These are phyloP conservation scores for Cytidiella melzeri DNA, from an alignment of 768 basidiomycete species.

Conservation along the genomic window DNA sequence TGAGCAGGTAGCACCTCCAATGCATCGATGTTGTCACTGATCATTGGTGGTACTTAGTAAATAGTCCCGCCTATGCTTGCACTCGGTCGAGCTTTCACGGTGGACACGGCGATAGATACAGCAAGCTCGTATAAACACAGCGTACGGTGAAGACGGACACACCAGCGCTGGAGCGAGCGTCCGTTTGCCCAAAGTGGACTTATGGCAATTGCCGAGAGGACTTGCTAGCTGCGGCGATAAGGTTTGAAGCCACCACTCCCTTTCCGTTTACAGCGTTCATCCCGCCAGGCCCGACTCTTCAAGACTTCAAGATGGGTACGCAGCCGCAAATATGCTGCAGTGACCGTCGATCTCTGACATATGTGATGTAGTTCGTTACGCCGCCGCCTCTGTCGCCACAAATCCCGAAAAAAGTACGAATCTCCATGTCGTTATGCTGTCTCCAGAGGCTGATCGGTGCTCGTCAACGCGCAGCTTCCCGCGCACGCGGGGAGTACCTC, in stretches of 20 bases:
- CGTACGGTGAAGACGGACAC: no score
- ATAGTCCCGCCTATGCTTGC: no score
- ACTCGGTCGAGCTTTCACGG: no score
- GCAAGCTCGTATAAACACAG: no score
- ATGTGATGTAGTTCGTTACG: slow-evolving; percentile 75
- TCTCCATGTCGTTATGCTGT: slow-evolving; percentile 3
- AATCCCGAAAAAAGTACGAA: slow-evolving; percentile 94
- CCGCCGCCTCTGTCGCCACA: slow-evolving; percentile 75
- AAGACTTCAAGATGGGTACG: slow-evolving; percentile 36
- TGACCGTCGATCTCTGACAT: slow-evolving; percentile 11
- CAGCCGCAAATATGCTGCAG: slow-evolving; percentile 16
- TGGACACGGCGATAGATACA: no score
- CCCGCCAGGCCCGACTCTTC: slow-evolving; percentile 24
- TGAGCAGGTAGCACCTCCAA: no score
- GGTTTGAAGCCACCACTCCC: slow-evolving; percentile 22
- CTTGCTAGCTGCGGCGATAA: slow-evolving; percentile 21
- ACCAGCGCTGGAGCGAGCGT: no score
- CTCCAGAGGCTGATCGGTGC: slow-evolving; percentile 11
- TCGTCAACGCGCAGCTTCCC: slow-evolving; percentile 56
- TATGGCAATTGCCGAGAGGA: not conserved
- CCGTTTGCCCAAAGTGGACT: no score
- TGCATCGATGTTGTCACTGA: no score
- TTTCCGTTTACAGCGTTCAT: slow-evolving; percentile 13
- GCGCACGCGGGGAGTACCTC: slow-evolving; percentile 92
- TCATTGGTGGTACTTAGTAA: no score